Base-by-base conservation (phyloP, 164 flowering plant genomes). In the Magnolia sinica region DNA sequence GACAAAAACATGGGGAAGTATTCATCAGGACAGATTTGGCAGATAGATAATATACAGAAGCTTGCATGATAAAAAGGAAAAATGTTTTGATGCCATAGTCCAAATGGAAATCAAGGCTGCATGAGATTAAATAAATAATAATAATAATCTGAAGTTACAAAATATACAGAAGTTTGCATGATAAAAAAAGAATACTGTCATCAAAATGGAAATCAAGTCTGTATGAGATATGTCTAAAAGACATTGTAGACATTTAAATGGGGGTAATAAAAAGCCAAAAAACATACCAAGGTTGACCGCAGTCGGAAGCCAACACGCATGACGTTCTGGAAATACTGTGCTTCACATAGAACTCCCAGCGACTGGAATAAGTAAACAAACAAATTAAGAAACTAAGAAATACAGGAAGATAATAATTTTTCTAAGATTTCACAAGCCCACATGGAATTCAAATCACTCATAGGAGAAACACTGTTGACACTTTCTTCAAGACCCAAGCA, bases 291-390 rank as follows among this genome's bases (percentile, higher is more conserved):
- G 71, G 98, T 94, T 78, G 99, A 78, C 80, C 97, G 85, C 49
- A 92, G 86, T 72, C 96, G 92, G 79, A 74, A 96, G 73, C 99
- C 99, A 78, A 89, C 94, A 74, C 99, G 97, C 93, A 94, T 94
- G 77, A 96, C 99, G 85, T 92, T 92, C 82, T 94, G 99, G 79
- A 94, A 96, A 79, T 94, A 96, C 73, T 96, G 99, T 79, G 97
- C 98, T 81, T 96, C 98, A 74, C 77, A 85, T 73, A 96, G 78
- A 76, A 94, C 98, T 24, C 99, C 98, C 31, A 90, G 68, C n/a
- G 84, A 87, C 98, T 96, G 88, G 51, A 86, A 27, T 66, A 83
- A 77, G 70, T 45, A 49, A 75, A 72, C 27, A 20, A 49, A 68
- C 8, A 67, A 50, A 65, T 74, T 50, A 11, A 55, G 61, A 11